Evolutionary conservation across 768 basidiomycete genomes (phyloP).

Genomic region (Kwoniella heveanensis): DNA sequence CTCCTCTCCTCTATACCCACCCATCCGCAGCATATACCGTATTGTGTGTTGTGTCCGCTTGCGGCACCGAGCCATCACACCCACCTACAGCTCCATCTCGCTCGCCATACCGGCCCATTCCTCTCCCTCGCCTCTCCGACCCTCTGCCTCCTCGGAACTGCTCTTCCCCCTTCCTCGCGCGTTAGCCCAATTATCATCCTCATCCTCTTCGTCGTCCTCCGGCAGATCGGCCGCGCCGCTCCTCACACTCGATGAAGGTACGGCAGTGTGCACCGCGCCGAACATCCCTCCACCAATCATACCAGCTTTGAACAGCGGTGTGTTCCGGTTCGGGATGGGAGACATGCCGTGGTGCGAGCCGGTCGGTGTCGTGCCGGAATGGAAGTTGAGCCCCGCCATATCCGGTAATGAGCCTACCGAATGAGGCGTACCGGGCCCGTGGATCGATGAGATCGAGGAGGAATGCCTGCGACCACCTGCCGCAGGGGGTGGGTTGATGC

Average conservation of each 20-base stretch:
- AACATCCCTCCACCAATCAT: constrained; percentile 49
- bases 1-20: no score
- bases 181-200: constrained; percentile 12
- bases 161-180: constrained; percentile 12
- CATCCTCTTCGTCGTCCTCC: constrained; percentile 43
- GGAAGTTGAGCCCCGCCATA: constrained; percentile 37
- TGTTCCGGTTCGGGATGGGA: constrained; percentile 31
- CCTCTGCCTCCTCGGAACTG: constrained; percentile 23
- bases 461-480: constrained; percentile 11
- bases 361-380: constrained; percentile 11
- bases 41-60: no score
- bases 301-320: constrained; percentile 23
- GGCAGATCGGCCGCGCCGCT: constrained; percentile 34
- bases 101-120: constrained; percentile 44
- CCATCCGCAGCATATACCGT: no score
- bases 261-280: constrained; percentile 39
- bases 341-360: constrained; percentile 16
- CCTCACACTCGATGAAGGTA: constrained; percentile 38
- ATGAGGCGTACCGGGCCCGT: constrained; percentile 34
- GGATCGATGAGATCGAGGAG: constrained; percentile 20
- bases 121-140: constrained; percentile 26
- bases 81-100: constrained; percentile 45
- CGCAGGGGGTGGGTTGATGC: constrained; percentile 7
- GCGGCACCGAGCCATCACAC: no score
- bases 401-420: constrained; percentile 36